Evolutionary conservation across 768 basidiomycete species (phyloP), one percentile per base, ranked within the genome.

Genomic region (Phaffia australis): DNA sequence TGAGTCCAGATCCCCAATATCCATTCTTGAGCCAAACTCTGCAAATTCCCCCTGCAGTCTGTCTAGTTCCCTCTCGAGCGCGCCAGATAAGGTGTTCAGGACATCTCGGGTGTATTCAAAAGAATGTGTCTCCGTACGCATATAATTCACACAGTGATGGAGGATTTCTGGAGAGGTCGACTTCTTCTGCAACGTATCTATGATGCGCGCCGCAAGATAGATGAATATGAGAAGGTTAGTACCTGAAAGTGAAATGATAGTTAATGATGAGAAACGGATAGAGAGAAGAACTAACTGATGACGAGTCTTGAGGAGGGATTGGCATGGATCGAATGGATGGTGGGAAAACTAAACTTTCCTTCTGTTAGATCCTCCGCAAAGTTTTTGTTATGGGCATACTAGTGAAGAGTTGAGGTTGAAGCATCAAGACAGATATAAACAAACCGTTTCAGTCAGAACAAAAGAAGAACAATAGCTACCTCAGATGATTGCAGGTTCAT

Each of bases 311-410:
- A 65, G 5, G 56, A 56, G 5, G 79, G 80, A 73, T 91, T 84
- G 8, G 87, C 82, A 35, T 87, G 84, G 56, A 97, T 85, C 23
- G 87, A 85, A 75, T 97, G 94, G 0, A 98, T 85, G 42, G 97
- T 81, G 0, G 92, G 93, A 77, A 98, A 98, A 3, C 89, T 93
- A 79, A 98, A 98, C 76, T 98, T 98, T 8, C 94, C 94, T 78
- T 97, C 94, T 0, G 89, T 87, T 18, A 98, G 79, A 74, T 98
- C 94, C 76, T 98, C 93, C 0, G 88, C 88, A 75, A 89, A 94
- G 2, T 79, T 79, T 68, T 81, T 81, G 73, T 80, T 88, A 52
- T 83, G 82, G 1, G 84, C 79, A 73, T 97, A 97, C 89, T 94
- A 70, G 1, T 1, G 2, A 0, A n/a, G 5, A n/a, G 23, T 25